phyloP scores from a whole-genome alignment of 1,139 yeast species.

The Yamadazyma atlantica region DNA sequence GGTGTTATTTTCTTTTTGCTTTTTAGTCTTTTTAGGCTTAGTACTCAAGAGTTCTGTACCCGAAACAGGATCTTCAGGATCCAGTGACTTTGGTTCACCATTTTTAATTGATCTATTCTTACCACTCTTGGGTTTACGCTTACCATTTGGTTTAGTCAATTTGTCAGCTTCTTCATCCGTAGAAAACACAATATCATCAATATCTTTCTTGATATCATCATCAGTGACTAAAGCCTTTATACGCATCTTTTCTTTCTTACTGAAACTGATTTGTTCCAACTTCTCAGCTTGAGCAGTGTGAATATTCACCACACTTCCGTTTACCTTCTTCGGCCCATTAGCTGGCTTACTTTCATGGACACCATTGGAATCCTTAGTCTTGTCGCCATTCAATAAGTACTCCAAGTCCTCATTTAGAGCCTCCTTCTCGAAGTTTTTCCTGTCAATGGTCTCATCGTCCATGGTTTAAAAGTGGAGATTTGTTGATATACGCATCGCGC shows the following conservation, averaged over 20 bases:
- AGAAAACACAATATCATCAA: conserved; percentile 23
- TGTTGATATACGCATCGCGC: no score
- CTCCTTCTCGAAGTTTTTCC: neutral
- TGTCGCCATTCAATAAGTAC: conserved; percentile 13
- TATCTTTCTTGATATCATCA: conserved; percentile 17
- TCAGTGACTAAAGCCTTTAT: conserved; percentile 5
- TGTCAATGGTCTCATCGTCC: neutral
- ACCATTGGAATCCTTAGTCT: neutral
- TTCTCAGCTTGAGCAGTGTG: neutral
- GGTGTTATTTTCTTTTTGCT: no score
- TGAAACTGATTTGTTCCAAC: conserved; percentile 1
- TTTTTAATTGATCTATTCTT: no score
- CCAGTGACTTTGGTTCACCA: no score
- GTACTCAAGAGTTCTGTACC: no score
- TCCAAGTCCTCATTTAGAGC: conserved; percentile 14
- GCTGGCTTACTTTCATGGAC: neutral
- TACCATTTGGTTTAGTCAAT: neutral
- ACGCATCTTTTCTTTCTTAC: conserved; percentile 5
- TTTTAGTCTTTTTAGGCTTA: conserved; percentile 1
- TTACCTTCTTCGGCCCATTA: conserved; percentile 2
- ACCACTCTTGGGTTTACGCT: no score
- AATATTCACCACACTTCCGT: no score
- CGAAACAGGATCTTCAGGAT: no score
- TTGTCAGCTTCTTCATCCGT: conserved; percentile 23
- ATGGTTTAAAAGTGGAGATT: no score